Conservation (phyloP, 2,329 filamentous ascomycete species). For the Epichloe glyceriae region DNA sequence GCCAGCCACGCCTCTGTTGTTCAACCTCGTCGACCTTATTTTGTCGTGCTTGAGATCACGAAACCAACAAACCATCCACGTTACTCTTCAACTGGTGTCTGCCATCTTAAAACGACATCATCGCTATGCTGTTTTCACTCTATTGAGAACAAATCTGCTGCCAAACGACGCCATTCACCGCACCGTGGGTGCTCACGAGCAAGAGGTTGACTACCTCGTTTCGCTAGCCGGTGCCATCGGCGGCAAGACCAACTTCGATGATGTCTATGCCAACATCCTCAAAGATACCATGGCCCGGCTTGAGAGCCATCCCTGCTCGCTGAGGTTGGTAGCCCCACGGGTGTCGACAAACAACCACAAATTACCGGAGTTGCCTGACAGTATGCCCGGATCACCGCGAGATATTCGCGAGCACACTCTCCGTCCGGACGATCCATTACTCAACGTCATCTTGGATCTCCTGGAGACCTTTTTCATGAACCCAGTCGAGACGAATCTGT, state of each 20-base stretch:
- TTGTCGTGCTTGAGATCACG: conserved; percentile 71
- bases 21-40: conserved; percentile 86
- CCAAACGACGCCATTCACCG: conserved; percentile 41
- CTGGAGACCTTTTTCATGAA: conserved; percentile 79
- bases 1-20: conserved; percentile 68
- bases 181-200: conserved; percentile 61
- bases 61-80: conserved; percentile 79
- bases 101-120: conserved; percentile 81
- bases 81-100: conserved; percentile 77
- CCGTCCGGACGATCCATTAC: conserved; percentile 46
- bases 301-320: conserved; percentile 61
- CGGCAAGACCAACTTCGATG: conserved; percentile 56
- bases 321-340: conserved; percentile 52
- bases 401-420: conserved; percentile 50
- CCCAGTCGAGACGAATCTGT: conserved; percentile 79
- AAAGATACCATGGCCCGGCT: conserved; percentile 57
- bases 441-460: conserved; percentile 55
- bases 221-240: conserved; percentile 55
- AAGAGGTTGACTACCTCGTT: conserved; percentile 62
- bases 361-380: conserved; percentile 40
- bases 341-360: conserved; percentile 43
- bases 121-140: conserved; percentile 65
- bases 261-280: conserved; percentile 57
- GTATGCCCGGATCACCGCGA: conserved; percentile 45
- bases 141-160: conserved; percentile 54